Evolutionary conservation across 495 filamentous ascomycete genomes (phyloP), one percentile per base, ranked within the genome.

Genomic region (Evansstolkia leycettana): DNA sequence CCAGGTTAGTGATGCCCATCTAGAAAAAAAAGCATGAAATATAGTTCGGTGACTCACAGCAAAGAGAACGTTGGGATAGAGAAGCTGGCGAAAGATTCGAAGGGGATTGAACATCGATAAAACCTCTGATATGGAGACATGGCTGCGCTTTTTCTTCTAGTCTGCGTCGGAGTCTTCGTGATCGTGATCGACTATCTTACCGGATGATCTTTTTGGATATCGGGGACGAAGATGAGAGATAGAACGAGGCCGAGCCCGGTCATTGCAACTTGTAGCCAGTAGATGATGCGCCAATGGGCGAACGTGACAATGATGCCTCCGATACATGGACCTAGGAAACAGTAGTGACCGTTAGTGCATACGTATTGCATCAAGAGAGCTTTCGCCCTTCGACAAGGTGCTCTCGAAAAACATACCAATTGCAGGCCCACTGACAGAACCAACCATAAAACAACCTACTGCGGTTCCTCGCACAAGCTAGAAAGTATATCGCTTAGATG

Each of bases 221-320:
- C 48, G 7, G 64, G 62, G 0, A 68, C 48, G 26, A 66, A 61
- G n/a, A 65, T 34, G 9, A 61, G 12, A 1, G 62, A 58, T 0
- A 64, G 37, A 6, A 47, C 24, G 2, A 66, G 46, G 1, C 64
- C 61, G 20, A 68, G 45, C 24, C 52, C 60, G 2, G 61, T 56
- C 42, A 76, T 62, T 13, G 51, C 70, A 16, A 65, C 61, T 43
- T 75, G 73, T 17, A 73, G 53, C 72, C 73, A 75, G 57, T 71
- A 75, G 40, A 75, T 73, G 38, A 61, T 61, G 17, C 73, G 55
- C 73, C 73, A 77, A 20, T 54, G 49, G 10, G 57, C 43, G 39
- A 65, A 77, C 12, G 70, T 75, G 47, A 74, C 72, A 36, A 76
- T 73, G 38, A 74, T 58, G 17, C 62, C 62, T 17, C 61, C 62